Percentiles rank a stretch among this genome's conserved stretches.
These are phyloP conservation scores for Epichloe aotearoae DNA, from an alignment of 2,329 filamentous ascomycete genomes.

Conservation along the genomic window DNA sequence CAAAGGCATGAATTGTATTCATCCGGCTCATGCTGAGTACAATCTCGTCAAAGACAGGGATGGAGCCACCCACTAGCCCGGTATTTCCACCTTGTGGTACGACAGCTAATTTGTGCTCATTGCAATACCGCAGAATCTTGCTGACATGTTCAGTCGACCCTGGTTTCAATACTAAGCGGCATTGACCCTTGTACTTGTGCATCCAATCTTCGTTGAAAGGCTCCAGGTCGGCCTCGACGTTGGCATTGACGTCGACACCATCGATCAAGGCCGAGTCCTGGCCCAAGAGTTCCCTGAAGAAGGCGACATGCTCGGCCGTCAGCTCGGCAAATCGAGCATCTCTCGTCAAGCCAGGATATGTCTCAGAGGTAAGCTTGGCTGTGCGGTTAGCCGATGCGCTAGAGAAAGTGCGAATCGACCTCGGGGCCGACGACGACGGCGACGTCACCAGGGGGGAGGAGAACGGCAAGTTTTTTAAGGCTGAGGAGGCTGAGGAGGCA, in stretches of 20 bases:
- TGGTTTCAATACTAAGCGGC: constrained; percentile 76
- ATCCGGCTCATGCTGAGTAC: constrained; percentile 82
- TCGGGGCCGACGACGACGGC: constrained; percentile 11
- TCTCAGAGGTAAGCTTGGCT: constrained; percentile 67
- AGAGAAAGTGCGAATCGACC: constrained; percentile 11
- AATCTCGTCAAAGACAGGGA: constrained; percentile 97
- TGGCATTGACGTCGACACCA: constrained; percentile 54
- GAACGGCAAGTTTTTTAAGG: neutral
- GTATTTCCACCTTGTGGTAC: constrained; percentile 97
- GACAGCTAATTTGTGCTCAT: constrained; percentile 79
- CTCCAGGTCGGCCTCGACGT: constrained; percentile 66
- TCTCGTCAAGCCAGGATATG: constrained; percentile 71
- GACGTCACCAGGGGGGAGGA: constrained; percentile 14
- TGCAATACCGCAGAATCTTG: constrained; percentile 87
- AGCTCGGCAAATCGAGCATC: constrained; percentile 63
- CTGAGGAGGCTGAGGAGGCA: neutral
- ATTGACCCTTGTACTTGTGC: constrained; percentile 92
- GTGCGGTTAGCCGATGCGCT: constrained; percentile 10
- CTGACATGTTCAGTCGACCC: constrained; percentile 77
- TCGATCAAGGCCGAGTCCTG: constrained; percentile 71
- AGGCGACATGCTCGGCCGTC: constrained; percentile 64
- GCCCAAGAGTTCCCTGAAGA: constrained; percentile 72
- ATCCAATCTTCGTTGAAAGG: constrained; percentile 98
- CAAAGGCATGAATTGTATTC: constrained; percentile 84
- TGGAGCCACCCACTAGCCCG: constrained; percentile 84